Base-by-base conservation (phyloP, 306 rosid genomes). In the Neltuma alba region DNA sequence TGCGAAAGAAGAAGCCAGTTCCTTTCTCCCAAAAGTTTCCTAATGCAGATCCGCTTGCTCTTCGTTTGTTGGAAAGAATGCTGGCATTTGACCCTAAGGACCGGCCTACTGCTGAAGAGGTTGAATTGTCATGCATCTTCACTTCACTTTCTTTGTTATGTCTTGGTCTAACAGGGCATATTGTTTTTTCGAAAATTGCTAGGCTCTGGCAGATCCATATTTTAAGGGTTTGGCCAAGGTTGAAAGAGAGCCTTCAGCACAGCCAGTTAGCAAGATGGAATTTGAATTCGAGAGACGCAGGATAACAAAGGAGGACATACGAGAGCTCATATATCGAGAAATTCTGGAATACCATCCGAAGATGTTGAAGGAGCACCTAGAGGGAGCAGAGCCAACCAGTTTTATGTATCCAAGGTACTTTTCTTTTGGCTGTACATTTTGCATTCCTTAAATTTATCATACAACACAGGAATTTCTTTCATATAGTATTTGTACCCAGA, bases 21-120 rank as follows among this genome's bases (percentile, higher is more conserved):
- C 89, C 98, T 76, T 86, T 93, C 83, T 83, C 93, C 84, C 98
- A 93, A 2, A 91, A 91, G 85, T 93, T 93, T 84, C 97, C 96
- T 20, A 87, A 93, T 79, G 89, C 90, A 75, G 97, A 93, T 75
- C 96, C 92, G 68, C 91, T 89, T 72, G 96, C 97, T 36, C 96
- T 93, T 63, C 87, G 91, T 52, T 86, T 93, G 80, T 83, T 93
- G 74, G 97, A 93, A 85, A 93, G 89, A 85, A 93, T 93, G 97
- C 78, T 93, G 71, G 96, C 97, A 25, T 93, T 93, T 87, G 97
- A 91, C 70, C 96, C 96, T 5, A 93, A 91, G 88, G 97, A 93
- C 77, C 89, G 97, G 66, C 97, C 97, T 54, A 83, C 88, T 75
- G 96, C 97, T 36, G 97, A 93, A 81, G 97, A 91, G 94, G 97